Percentiles rank a stretch among this genome's conserved stretches.
Conservation (phyloP, 257 asterid genomes). For the Solanum chaucha region DNA sequence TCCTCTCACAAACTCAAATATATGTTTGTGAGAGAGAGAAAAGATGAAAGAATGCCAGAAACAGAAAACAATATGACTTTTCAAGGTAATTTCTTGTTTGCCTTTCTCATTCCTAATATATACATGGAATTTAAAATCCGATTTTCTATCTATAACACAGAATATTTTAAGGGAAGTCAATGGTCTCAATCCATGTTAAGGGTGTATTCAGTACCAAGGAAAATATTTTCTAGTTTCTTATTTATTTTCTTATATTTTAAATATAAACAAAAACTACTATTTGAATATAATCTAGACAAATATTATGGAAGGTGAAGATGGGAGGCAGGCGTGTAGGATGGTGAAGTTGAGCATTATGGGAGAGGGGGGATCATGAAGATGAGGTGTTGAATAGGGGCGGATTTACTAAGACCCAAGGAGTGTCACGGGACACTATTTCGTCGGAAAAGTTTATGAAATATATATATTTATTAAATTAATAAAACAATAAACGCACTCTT, state of each 20-base stretch:
- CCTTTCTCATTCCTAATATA: not conserved
- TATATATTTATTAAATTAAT: too few species aligned
- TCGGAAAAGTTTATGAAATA: too few species aligned
- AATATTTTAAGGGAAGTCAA: constrained; percentile 9
- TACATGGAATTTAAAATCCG: constrained; percentile 2
- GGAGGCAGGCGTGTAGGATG: not conserved
- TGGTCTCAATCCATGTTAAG: not conserved
- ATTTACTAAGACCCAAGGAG: too few species aligned
- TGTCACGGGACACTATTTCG: too few species aligned
- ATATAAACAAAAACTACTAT: too few species aligned
- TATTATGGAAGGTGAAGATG: not conserved
- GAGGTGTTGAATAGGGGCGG: too few species aligned
- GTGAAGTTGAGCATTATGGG: not conserved
- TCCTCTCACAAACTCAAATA: not conserved
- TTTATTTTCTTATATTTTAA: too few species aligned
- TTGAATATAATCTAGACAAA: not conserved
- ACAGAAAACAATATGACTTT: not conserved
- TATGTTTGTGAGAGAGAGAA: constrained; percentile 9
- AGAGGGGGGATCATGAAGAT: not conserved
- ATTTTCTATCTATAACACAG: constrained; percentile 8
- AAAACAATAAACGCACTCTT: too few species aligned
- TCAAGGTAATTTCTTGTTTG: not conserved
- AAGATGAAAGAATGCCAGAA: constrained; percentile 9
- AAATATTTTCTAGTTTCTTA: not conserved
- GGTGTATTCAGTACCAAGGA: not conserved